A percentile compares a stretch with the other conserved stretches of the same genome.
Evolutionary conservation across 2,329 filamentous ascomycete genomes (phyloP).

Genomic region (Parascedosporium putredinis): DNA sequence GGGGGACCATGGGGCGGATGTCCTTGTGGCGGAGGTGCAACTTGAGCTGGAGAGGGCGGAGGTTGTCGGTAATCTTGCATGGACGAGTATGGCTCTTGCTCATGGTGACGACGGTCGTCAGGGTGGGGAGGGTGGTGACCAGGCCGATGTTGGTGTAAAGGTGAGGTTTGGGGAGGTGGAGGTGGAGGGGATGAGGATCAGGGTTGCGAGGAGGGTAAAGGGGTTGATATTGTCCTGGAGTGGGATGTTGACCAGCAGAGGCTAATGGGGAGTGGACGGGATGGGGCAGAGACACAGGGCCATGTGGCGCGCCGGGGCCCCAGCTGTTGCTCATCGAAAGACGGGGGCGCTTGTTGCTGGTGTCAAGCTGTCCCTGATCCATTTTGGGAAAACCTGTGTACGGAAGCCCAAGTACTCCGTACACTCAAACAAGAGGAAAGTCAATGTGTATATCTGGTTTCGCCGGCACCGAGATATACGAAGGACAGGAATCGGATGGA

Average conservation of each 20-base stretch:
- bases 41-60: conserved; percentile 14
- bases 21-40: not conserved
- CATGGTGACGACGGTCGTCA: conserved; percentile 48
- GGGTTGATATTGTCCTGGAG: conserved; percentile 26
- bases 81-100: conserved; percentile 42
- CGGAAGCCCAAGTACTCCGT: conserved; percentile 12
- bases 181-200: conserved; percentile 17
- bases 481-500: conserved; percentile 11
- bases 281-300: conserved; percentile 36
- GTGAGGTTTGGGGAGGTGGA: conserved; percentile 16
- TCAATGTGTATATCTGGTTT: conserved; percentile 7
- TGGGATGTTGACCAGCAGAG: conserved; percentile 17
- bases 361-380: conserved; percentile 48
- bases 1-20: conserved; percentile 4
- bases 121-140: conserved; percentile 22
- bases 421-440: conserved; percentile 21
- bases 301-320: conserved; percentile 36
- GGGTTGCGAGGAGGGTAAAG: conserved; percentile 26
- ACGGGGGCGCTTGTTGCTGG: conserved; percentile 42
- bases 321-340: conserved; percentile 33
- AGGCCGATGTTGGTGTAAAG: conserved; percentile 16
- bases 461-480: conserved; percentile 11
- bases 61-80: conserved; percentile 42
- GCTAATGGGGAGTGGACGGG: conserved; percentile 25
- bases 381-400: conserved; percentile 37